Evolutionary conservation across 2,329 filamentous ascomycete genomes (phyloP), one percentile per base, ranked within the genome.

Genomic region (Alternaria brassicae): DNA sequence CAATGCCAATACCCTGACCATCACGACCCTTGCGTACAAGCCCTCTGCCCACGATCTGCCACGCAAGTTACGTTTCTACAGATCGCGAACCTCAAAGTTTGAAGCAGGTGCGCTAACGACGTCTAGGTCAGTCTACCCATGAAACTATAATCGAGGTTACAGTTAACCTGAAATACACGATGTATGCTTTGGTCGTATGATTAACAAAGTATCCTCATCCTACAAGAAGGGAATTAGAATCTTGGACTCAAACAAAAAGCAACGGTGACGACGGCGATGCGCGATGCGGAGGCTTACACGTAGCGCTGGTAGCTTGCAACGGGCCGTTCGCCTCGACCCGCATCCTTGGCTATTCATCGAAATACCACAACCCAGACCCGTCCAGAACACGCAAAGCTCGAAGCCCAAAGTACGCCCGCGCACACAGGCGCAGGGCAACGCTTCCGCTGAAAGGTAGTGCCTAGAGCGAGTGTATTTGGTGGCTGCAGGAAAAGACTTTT

Each of bases 261-360:
- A 47, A 47, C 7, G 10, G 34, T 47, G 44, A 47, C 28, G 28
- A 15, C 44, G 28, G 28, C 36, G 17, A 39, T 39, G 28, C 44
- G 44, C 44, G 44, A 47, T 32, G 44, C 34, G 28, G 17, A 10
- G 15, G 3, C 17, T 32, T 6, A 32, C 6, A 47, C 19, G 44
- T 47, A 42, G 6, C n/a, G n/a, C n/a, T n/a, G n/a, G 28, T 30
- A 19, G 44, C 44, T 32, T 47, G 30, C 44, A 34, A 30, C 44
- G 44, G 44, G 28, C 44, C 44, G 44, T 48, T 48, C 44, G 44
- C 44, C 44, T 48, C 44, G 44, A 48, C 30, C 44, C 44, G 44
- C 44, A 48, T 48, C 30, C 44, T 48, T 48, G 44, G 44, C 44
- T 36, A 48, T 48, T 34, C 15, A 15, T 36, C 28, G 13, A 23